phyloP scores from a whole-genome alignment of 176 grass and related monocot genomes.

The Triticum dicoccoides region DNA sequence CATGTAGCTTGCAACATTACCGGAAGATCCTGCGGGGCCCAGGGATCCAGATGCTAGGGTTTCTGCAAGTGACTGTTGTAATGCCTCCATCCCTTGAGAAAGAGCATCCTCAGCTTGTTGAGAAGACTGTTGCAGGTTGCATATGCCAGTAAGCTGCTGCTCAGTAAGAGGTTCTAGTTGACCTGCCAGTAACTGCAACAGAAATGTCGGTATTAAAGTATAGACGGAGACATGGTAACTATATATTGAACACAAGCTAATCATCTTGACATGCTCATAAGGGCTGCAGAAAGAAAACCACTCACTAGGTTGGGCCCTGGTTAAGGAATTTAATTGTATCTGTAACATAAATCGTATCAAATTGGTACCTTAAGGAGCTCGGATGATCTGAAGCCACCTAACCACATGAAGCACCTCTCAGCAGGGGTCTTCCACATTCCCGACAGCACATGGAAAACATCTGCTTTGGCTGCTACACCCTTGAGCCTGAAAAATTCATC shows the following conservation, averaged over 20 bases:
- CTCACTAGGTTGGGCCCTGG: neutral
- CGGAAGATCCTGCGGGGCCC: slow-evolving; percentile 54
- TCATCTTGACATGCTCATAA: neutral
- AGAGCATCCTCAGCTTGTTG: slow-evolving; percentile 90
- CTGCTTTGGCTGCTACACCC: slow-evolving; percentile 71
- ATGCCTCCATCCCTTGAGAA: slow-evolving; percentile 90
- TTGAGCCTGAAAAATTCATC: slow-evolving; percentile 89
- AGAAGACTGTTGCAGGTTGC: slow-evolving; percentile 81
- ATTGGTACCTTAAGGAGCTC: slow-evolving; percentile 81
- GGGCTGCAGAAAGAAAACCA: neutral
- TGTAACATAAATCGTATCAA: slow-evolving; percentile 18
- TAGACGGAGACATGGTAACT: neutral
- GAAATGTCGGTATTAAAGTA: slow-evolving; percentile 1
- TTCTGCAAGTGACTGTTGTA: slow-evolving; percentile 84
- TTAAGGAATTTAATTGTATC: slow-evolving; percentile 9
- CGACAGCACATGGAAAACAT: slow-evolving; percentile 90
- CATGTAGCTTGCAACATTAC: slow-evolving; percentile 91
- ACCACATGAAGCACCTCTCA: slow-evolving; percentile 94
- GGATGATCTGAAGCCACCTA: slow-evolving; percentile 91
- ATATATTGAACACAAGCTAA: neutral
- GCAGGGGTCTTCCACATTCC: slow-evolving; percentile 99
- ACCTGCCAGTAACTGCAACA: slow-evolving; percentile 65
- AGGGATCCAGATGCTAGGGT: slow-evolving; percentile 72
- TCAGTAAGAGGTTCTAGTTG: slow-evolving; percentile 87
- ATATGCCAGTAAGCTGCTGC: slow-evolving; percentile 73